phyloP scores from a whole-genome alignment of 371 early-diverging fungal genomes.

The Mortierella sp. region DNA sequence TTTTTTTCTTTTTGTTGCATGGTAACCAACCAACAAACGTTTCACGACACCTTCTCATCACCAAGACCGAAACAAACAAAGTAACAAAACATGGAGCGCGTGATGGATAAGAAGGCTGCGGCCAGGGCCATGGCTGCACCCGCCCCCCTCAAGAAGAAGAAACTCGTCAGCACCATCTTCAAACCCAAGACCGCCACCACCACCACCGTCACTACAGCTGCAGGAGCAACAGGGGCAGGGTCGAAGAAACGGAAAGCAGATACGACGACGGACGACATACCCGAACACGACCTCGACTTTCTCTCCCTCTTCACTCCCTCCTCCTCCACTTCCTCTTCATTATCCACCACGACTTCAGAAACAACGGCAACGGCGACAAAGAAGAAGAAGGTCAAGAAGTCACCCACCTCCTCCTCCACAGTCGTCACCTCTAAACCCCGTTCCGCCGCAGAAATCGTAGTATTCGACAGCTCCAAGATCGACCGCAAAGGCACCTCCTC shows the following conservation, averaged over 20 bases:
- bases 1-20: slow-evolving; percentile 20
- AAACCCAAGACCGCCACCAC: slow-evolving; percentile 24
- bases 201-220: not conserved
- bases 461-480: slow-evolving; percentile 48
- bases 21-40: not conserved
- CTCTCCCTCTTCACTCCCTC: slow-evolving; percentile 28
- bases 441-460: slow-evolving; percentile 41
- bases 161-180: slow-evolving; percentile 35
- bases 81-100: slow-evolving; percentile 32
- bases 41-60: not conserved
- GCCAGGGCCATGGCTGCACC: slow-evolving; percentile 52
- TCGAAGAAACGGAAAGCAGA: slow-evolving; percentile 38
- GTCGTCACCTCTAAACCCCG: slow-evolving; percentile 39
- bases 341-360: slow-evolving; percentile 1
- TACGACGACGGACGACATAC: not conserved
- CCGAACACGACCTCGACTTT: slow-evolving; percentile 55
- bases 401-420: slow-evolving; percentile 12
- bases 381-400: slow-evolving; percentile 6
- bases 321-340: not conserved
- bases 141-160: slow-evolving; percentile 49
- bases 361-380: slow-evolving; percentile 3
- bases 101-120: slow-evolving; percentile 37
- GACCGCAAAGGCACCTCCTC: slow-evolving; percentile 28
- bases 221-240: not conserved
- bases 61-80: not conserved